Percentiles rank a stretch among this genome's conserved stretches.
These are phyloP conservation scores for Castanea crenata DNA, from an alignment of 306 rosid genomes.

Conservation along the genomic window DNA sequence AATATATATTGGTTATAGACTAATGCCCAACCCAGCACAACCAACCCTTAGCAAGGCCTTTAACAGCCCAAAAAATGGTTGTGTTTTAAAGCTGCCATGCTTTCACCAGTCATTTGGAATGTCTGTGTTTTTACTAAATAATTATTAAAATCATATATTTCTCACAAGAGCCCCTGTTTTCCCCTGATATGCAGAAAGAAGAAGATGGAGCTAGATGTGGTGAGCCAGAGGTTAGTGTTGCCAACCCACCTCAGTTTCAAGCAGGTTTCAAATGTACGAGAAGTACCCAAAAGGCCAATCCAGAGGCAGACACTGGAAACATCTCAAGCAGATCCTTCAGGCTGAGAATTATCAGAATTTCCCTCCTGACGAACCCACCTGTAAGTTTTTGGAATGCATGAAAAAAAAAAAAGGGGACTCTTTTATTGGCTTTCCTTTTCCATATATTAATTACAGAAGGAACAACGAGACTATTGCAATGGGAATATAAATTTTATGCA, in stretches of 20 bases:
- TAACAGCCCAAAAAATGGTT: no score
- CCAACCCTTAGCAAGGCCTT: no score
- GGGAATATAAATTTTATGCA: neutral
- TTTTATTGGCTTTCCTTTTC: neutral
- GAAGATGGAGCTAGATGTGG: conserved; percentile 68
- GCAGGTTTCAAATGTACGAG: conserved; percentile 77
- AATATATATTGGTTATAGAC: no score
- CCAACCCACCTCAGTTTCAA: conserved; percentile 79
- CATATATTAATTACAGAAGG: neutral
- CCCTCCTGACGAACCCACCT: conserved; percentile 80
- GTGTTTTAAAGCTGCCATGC: no score
- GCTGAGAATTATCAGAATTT: conserved; percentile 77
- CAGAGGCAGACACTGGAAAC: conserved; percentile 92
- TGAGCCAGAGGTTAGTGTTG: conserved; percentile 83
- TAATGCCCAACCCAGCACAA: no score
- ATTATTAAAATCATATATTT: no score
- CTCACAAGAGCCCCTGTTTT: neutral
- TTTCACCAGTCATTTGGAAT: no score
- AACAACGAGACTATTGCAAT: neutral
- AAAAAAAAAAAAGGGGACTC: neutral
- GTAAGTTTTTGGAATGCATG: conserved; percentile 31
- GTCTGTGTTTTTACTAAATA: no score
- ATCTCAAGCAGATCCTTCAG: conserved; percentile 93
- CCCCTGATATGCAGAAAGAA: neutral
- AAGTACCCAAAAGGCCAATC: conserved; percentile 94